A percentile compares a stretch with the other conserved stretches of the same genome.
Evolutionary conservation across 2,329 filamentous ascomycete genomes (phyloP).

Genomic region (Trichoderma asperellum): DNA sequence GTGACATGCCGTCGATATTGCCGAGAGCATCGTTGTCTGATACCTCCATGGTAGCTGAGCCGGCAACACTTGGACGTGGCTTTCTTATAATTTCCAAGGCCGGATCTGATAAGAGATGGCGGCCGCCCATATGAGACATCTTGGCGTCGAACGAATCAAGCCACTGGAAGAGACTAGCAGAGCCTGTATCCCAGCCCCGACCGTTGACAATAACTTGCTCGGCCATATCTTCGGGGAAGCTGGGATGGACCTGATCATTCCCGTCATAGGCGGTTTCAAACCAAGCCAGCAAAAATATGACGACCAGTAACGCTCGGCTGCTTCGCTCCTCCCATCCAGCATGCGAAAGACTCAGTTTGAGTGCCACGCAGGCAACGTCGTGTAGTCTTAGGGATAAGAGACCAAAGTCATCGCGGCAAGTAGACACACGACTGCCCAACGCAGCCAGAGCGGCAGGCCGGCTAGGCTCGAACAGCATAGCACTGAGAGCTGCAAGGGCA

Average conservation of each 20-base stretch:
- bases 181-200: neutral
- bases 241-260: slow-evolving; percentile 4
- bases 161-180: slow-evolving; percentile 9
- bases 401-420: slow-evolving; percentile 11
- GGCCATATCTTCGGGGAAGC: slow-evolving; percentile 3
- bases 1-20: neutral
- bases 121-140: slow-evolving; percentile 14
- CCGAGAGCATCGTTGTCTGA: neutral
- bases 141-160: slow-evolving; percentile 17
- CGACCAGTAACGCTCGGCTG: neutral
- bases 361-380: neutral
- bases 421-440: neutral
- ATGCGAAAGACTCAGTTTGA: slow-evolving; percentile 5
- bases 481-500: slow-evolving; percentile 13
- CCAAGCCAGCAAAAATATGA: slow-evolving; percentile 1
- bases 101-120: neutral
- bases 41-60: neutral
- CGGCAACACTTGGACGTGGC: neutral
- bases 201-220: slow-evolving; percentile 4
- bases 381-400: neutral
- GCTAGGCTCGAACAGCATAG: slow-evolving; percentile 11
- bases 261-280: slow-evolving; percentile 11
- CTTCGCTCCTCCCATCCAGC: slow-evolving; percentile 13
- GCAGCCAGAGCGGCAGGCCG: slow-evolving; percentile 9
- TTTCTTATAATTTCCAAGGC: slow-evolving; percentile 8